phyloP scores from a whole-genome alignment of 1,284 basidiomycete species.

The Sporisorium sorghi region DNA sequence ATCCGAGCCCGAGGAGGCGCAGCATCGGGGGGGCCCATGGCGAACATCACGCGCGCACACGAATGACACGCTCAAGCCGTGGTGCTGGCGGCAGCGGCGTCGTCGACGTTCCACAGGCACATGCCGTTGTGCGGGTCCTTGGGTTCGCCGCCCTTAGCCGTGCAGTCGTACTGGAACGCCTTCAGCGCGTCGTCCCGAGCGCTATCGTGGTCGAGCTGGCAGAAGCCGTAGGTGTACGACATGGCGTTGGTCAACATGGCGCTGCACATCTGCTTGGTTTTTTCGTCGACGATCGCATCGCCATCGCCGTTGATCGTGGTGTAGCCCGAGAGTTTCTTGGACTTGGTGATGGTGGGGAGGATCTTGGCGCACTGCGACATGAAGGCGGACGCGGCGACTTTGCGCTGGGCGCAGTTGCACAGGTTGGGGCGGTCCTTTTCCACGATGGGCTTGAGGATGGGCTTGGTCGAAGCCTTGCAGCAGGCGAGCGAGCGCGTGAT shows the following conservation, averaged over 20 bases:
- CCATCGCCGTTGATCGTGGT: slow-evolving; percentile 18
- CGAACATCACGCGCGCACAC: too few species aligned
- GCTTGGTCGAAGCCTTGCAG: slow-evolving; percentile 19
- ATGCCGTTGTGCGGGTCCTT: slow-evolving; percentile 30
- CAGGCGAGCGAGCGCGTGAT: slow-evolving; percentile 31
- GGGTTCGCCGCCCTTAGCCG: slow-evolving; percentile 18
- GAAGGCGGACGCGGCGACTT: slow-evolving; percentile 18
- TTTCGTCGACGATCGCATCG: slow-evolving; percentile 30
- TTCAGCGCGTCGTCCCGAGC: slow-evolving; percentile 19
- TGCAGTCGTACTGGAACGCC: slow-evolving; percentile 31
- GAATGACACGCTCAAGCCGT: neutral
- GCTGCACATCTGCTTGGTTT: slow-evolving; percentile 33
- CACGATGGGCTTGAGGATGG: slow-evolving; percentile 14
- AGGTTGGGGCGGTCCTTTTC: neutral
- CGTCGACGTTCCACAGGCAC: slow-evolving; percentile 44
- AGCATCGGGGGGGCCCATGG: too few species aligned
- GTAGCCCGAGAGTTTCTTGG: slow-evolving; percentile 24
- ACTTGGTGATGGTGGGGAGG: slow-evolving; percentile 22
- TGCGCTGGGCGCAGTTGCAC: slow-evolving; percentile 36
- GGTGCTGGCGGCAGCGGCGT: slow-evolving; percentile 16
- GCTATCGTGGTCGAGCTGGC: slow-evolving; percentile 30
- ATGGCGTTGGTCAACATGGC: slow-evolving; percentile 36
- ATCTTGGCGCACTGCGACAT: slow-evolving; percentile 33
- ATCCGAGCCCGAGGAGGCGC: neutral
- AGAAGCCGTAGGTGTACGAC: slow-evolving; percentile 36